Evolutionary conservation across 139 green algal species (phyloP).

Genomic region (Prasinococcaceae sp.): DNA sequence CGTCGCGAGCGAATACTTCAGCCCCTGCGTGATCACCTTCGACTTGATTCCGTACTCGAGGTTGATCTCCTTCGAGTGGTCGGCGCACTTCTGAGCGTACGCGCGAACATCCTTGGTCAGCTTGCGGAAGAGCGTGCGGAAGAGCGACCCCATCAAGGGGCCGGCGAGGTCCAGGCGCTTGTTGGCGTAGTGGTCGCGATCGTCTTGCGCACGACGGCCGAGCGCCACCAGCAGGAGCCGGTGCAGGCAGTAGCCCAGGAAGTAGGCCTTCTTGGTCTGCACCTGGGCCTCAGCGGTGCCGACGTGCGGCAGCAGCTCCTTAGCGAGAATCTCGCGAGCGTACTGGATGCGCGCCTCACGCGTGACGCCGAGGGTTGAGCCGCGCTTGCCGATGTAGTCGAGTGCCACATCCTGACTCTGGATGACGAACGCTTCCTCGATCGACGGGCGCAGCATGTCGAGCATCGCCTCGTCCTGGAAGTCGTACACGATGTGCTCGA

Average conservation of each 20-base stretch:
- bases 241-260: constrained; percentile 38
- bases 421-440: constrained; percentile 90
- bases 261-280: constrained; percentile 45
- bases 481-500: constrained; percentile 47
- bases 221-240: constrained; percentile 32
- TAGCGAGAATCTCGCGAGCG: constrained; percentile 37
- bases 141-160: constrained; percentile 30
- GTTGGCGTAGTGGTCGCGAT: constrained; percentile 96
- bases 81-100: constrained; percentile 56
- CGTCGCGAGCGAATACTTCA: constrained; percentile 92
- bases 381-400: constrained; percentile 90
- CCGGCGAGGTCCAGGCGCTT: constrained; percentile 76
- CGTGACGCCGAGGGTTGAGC: constrained; percentile 49
- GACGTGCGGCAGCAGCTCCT: constrained; percentile 44
- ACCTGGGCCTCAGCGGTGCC: constrained; percentile 28
- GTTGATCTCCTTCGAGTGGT: constrained; percentile 38
- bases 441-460: constrained; percentile 73
- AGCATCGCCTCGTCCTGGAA: constrained; percentile 77
- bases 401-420: constrained; percentile 67
- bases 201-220: constrained; percentile 45
- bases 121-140: constrained; percentile 79
- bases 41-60: constrained; percentile 49
- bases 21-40: constrained; percentile 74
- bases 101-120: constrained; percentile 75
- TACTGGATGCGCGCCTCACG: constrained; percentile 72